Evolutionary conservation across 106 monocot genomes (phyloP), one percentile per base, ranked within the genome.

Genomic region (Hemerocallis citrina): DNA sequence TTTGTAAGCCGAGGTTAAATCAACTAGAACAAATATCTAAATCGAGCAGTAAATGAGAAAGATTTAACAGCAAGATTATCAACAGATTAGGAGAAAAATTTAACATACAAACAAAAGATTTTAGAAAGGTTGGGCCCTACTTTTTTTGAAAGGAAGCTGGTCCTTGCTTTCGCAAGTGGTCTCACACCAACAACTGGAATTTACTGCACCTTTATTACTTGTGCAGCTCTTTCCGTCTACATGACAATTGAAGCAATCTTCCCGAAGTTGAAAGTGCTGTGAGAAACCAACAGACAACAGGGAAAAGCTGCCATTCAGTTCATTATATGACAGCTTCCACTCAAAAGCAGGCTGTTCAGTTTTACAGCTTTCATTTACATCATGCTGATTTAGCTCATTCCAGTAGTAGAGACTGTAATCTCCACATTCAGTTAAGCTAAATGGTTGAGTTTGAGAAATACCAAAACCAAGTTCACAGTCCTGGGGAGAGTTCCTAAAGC

Each of bases 211-310:
- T 25, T 24, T 12, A 25, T 27, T 50, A 12, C 24, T 50, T 25
- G 3, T 25, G 27, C 11, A 17, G 25, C 14, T 25, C 23, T 2
- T 24, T 11, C 1, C 7, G 23, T 9, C 13, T 12, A 17, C 8
- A 11, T 50, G 50, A 10, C 50, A 50, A 10, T 27, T 50, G 25
- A 60, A 69, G 60, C 69, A 60, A n/a, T 69, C 36, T 3, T 0
- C 29, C 1, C 34, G 12, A 23, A 69, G 46, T 36, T 41, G 48
- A 6, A 44, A 21, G 6, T 37, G 31, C 20, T 50, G 37, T 3
- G 69, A 60, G 25, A 69, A 59, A 13, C 48, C 69, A 38, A 25
- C 69, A 24, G 69, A 49, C 17, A 47, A n/a, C 32, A 69, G n/a
- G 17, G 29, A 37, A 10, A 50, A 9, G 6, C 6, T 23, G 22